Conservation (phyloP, 495 filamentous ascomycete genomes). For the Penicillium taxi region DNA sequence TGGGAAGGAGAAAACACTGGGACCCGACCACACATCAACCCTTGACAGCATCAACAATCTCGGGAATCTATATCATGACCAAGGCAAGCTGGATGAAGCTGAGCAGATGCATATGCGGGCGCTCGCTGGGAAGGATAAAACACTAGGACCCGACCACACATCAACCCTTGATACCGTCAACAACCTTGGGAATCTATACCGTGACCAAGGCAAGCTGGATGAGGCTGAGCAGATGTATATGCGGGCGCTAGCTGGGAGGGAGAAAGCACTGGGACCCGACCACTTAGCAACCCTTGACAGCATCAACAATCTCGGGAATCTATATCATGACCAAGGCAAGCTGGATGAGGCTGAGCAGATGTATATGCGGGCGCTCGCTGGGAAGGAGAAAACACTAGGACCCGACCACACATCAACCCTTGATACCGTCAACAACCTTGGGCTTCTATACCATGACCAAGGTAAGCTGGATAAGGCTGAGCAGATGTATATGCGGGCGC, state of each 20-base stretch:
- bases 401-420: conserved; percentile 27
- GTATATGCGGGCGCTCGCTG: conserved; percentile 22
- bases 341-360: conserved; percentile 29
- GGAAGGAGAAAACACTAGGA: conserved; percentile 28
- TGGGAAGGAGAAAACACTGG: conserved; percentile 6
- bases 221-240: conserved; percentile 28
- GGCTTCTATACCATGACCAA: conserved; percentile 18
- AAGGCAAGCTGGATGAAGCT: conserved; percentile 6
- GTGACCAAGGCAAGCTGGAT: conserved; percentile 17
- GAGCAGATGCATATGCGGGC: conserved; percentile 8
- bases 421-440: conserved; percentile 30
- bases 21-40: conserved; percentile 5
- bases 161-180: conserved; percentile 22
- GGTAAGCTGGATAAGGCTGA: conserved; percentile 29
- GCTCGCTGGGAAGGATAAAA: not conserved
- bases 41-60: conserved; percentile 2
- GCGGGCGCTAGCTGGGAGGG: conserved; percentile 26
- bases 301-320: conserved; percentile 26
- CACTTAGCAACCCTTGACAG: conserved; percentile 23
- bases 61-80: conserved; percentile 5
- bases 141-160: conserved; percentile 20
- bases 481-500: too few relatives aligned
- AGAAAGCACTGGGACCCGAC: conserved; percentile 25
- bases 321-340: conserved; percentile 29
- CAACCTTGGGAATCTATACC: conserved; percentile 23